phyloP scores from a whole-genome alignment of 1,284 basidiomycete genomes.

The Filobasidium uniguttulatum region DNA sequence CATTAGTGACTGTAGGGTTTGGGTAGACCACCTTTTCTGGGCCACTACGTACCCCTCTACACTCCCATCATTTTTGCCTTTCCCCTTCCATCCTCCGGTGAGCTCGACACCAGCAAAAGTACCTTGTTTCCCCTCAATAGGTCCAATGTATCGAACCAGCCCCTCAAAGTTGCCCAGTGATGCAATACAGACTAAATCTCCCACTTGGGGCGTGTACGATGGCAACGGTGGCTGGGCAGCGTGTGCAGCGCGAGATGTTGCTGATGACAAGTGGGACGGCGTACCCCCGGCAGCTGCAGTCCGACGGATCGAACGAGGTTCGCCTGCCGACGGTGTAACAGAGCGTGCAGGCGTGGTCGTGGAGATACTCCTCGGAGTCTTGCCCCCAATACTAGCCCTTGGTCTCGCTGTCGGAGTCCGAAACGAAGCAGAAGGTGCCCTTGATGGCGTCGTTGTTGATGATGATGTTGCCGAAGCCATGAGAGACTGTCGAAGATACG shows the following conservation, averaged over 20 bases:
- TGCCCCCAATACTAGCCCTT: slow-evolving; percentile 3
- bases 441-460: slow-evolving; percentile 4
- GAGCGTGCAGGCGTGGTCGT: background rate
- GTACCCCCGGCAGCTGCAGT: background rate
- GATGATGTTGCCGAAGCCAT: background rate
- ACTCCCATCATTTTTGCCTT: slow-evolving; percentile 88
- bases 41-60: slow-evolving; percentile 59
- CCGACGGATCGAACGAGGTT: background rate
- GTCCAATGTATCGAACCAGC: slow-evolving; percentile 58
- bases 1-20: background rate
- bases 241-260: too few species aligned
- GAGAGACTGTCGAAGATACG: background rate
- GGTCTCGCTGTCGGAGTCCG: slow-evolving; percentile 3
- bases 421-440: background rate
- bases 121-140: slow-evolving; percentile 71
- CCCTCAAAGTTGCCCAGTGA: slow-evolving; percentile 61
- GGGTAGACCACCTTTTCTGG: too few species aligned
- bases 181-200: slow-evolving; percentile 69
- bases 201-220: slow-evolving; percentile 44
- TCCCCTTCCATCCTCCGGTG: slow-evolving; percentile 68
- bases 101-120: slow-evolving; percentile 85
- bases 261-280: background rate
- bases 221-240: slow-evolving; percentile 19
- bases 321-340: slow-evolving; percentile 2
- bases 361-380: slow-evolving; percentile 1